phyloP scores from a whole-genome alignment of 2,329 filamentous ascomycete genomes.

The Fusarium subtropicale region DNA sequence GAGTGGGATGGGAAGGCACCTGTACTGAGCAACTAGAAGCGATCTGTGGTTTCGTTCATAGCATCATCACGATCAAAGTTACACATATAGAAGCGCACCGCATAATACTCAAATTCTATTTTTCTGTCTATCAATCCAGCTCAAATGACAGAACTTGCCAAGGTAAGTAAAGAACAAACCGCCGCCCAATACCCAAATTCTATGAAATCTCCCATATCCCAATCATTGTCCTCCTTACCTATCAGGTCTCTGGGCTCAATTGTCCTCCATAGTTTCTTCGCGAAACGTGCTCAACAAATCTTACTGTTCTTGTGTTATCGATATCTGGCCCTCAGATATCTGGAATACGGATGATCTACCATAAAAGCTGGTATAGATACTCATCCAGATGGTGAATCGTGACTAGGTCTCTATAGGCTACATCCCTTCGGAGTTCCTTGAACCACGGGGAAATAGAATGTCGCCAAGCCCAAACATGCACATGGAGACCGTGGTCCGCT shows the following conservation, averaged over 20 bases:
- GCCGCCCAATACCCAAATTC: accelerated
- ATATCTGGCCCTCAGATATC: no score
- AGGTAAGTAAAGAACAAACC: not conserved
- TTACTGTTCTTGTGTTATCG: no score
- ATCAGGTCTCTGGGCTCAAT: no score
- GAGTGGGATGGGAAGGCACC: conserved; percentile 25
- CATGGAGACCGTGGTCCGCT: no score
- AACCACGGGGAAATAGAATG: not conserved
- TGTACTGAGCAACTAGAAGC: conserved; percentile 21
- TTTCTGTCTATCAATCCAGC: not conserved
- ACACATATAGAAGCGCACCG: accelerated
- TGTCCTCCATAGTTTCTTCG: no score
- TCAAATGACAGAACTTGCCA: not conserved
- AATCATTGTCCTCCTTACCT: no score
- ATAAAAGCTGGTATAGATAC: not conserved
- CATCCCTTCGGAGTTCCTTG: no score
- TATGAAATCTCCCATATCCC: no score
- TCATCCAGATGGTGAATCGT: not conserved
- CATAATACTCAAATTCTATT: not conserved
- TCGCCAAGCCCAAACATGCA: not conserved
- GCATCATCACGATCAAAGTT: accelerated
- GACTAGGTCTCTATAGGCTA: no score
- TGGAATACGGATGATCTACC: no score
- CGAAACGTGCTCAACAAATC: no score
- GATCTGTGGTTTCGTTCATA: accelerated